Base-by-base conservation (phyloP, 805 yeast species). In the Scheffersomyces amazonensis region DNA sequence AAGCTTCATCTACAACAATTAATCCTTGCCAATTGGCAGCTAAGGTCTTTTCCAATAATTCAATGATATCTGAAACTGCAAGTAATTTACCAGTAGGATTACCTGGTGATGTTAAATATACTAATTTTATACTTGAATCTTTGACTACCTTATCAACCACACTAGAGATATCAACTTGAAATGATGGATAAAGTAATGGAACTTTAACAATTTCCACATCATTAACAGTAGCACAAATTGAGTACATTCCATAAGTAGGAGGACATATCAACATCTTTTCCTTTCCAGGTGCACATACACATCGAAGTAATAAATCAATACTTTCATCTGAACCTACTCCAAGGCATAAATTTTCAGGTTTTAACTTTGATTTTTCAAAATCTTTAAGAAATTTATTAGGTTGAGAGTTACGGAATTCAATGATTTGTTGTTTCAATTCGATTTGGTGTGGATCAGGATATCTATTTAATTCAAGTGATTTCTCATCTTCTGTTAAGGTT, bases 311-410 rank as follows among this genome's bases (percentile, higher is more conserved):
- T 29, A 93, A 76, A 58, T 93, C 99, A 43, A 93, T 89, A 52
- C 93, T 80, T 62, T 93, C 99, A 60, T 93, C 99, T 1, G 97
- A 90, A 1, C 99, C 99, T 10, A 93, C 99, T 31, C 99, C 99
- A 23, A 93, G 72, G 56, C 95, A 89, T 22, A 93, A 53, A 62
- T 93, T 93, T 5, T 71, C 83, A 0, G 85, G 76, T 1, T 67
- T 62, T 44, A 87, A 56, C 6, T 37, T 36, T 5, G 45, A 44
- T 2, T 27, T 21, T 0, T 28, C 35, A 13, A 35, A 30, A 24
- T 35, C 33, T 13, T 52, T 41, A 27, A 51, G 36, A 34, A 35
- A 34, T 20, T 36, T 35, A 41, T 54, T 64, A 0, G 73, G 70
- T 41, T 73, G 76, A 2, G 56, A 44, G 57, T 87, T 89, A 46